Percentiles rank a stretch among this genome's conserved stretches.
phyloP scores from a whole-genome alignment of 163 green algal genomes.

The Chlamydomonas reinhardtii region DNA sequence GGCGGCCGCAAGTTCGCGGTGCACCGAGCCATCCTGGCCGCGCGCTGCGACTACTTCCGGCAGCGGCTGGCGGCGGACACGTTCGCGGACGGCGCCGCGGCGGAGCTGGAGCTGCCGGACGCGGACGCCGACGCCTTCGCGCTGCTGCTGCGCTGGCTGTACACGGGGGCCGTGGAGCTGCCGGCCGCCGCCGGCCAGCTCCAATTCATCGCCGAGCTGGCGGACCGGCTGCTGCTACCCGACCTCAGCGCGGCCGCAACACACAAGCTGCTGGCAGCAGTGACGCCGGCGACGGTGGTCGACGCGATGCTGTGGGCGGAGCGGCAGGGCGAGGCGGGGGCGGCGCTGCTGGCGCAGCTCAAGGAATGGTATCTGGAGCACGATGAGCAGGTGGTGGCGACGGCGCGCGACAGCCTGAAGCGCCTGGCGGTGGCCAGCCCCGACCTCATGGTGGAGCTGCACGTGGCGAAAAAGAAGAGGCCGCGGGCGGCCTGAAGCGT shows the following conservation, averaged over 20 bases:
- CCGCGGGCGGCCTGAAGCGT: neutral
- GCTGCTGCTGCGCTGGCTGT: neutral
- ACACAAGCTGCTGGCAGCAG: neutral
- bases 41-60: constrained; percentile 3
- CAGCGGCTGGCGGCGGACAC: neutral
- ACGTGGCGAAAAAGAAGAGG: neutral
- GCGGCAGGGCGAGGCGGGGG: neutral
- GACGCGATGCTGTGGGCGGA: constrained; percentile 1
- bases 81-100: neutral
- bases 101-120: neutral
- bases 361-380: constrained; percentile 3
- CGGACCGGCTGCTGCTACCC: constrained; percentile 13
- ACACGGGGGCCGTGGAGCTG: neutral
- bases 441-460: neutral
- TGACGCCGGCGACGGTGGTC: neutral
- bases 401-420: neutral
- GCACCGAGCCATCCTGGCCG: neutral
- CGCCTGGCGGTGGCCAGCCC: neutral
- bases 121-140: neutral
- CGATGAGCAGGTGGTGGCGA: neutral
- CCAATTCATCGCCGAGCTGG: neutral
- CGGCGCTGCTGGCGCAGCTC: neutral
- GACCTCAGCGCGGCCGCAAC: neutral
- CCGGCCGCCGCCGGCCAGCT: neutral
- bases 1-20: neutral